A percentile compares a stretch with the other conserved stretches of the same genome.
Conservation (phyloP, 768 basidiomycete species). For the Pholiota conissans region DNA sequence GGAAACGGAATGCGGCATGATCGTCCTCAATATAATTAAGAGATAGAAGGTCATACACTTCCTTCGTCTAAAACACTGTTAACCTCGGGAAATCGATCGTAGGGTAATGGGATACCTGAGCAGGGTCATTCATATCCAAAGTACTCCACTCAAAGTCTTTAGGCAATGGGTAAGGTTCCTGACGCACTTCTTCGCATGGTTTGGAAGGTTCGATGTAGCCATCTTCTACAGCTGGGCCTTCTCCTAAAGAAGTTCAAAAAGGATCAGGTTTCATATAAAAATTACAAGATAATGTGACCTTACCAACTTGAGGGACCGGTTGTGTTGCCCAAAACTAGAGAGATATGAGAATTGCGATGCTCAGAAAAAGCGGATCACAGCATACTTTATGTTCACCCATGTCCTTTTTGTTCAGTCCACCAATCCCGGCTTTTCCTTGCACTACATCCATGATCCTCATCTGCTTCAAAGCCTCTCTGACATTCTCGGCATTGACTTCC, state of each 20-base stretch:
- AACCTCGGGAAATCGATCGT: slow-evolving; percentile 1
- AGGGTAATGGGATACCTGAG: slow-evolving; percentile 50
- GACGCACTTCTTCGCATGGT: slow-evolving; percentile 75
- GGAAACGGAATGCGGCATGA: slow-evolving; percentile 94
- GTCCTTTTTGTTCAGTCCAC: slow-evolving; percentile 76
- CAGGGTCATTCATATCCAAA: slow-evolving; percentile 75
- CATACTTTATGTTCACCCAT: slow-evolving; percentile 87
- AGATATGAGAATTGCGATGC: background rate
- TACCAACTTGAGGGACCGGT: slow-evolving; percentile 90
- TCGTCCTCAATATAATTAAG: slow-evolving; percentile 97
- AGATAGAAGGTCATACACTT: slow-evolving; percentile 89
- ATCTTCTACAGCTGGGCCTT: slow-evolving; percentile 67
- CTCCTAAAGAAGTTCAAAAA: slow-evolving; percentile 39
- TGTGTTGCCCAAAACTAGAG: slow-evolving; percentile 95
- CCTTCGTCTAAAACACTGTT: slow-evolving; percentile 65
- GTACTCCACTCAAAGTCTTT: slow-evolving; percentile 91
- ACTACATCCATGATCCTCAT: slow-evolving; percentile 84
- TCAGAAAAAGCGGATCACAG: slow-evolving; percentile 6
- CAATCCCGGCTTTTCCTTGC: slow-evolving; percentile 77
- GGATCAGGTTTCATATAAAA: background rate
- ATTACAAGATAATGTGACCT: no score
- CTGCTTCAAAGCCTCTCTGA: slow-evolving; percentile 70
- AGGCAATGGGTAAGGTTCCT: slow-evolving; percentile 86
- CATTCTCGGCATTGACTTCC: slow-evolving; percentile 61
- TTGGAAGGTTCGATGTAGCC: slow-evolving; percentile 88